Base-by-base conservation (phyloP, 2,329 filamentous ascomycete genomes). In the Calonectria pteridis region DNA sequence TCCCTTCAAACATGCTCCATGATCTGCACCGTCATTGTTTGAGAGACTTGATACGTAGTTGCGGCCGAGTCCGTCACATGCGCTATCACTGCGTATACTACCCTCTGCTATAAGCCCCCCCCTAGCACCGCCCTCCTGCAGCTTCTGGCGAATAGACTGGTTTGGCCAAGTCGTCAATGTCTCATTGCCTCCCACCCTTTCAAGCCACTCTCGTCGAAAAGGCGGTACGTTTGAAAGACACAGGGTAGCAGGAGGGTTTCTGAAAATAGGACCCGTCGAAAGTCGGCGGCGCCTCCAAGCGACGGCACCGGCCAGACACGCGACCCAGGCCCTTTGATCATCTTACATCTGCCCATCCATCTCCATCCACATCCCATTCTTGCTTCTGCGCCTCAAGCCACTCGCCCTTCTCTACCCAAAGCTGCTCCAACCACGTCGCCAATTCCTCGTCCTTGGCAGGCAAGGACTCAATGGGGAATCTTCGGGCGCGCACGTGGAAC, bases 391-490 rank as follows among this genome's bases (percentile, higher is more conserved):
- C 79, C 71, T 90, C 88, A 33, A 91, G 80, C 84, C 86, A 89
- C 69, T 87, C 82, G 3, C 88, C 89, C 79, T 90, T 91, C 77
- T 88, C 87, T 31, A 90, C 77, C 88, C 88, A 90, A 46, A 86
- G 80, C 69, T 85, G 82, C 81, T 91, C 88, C 28, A 91, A 81
- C 89, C 89, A 91, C 73, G 84, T 85, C 14, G 86, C 87, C 69
- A 90, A 79, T 69, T 84, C 87, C 28, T 85, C 86, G 67, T 90
- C 88, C n/a, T 81, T 85, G 20, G 83, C 74, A 20, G 88, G 88
- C 55, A 90, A 81, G 43, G 87, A 84, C 64, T 86, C 85, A n/a
- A 90, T 82, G 2, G 84, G 83, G 74, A 88, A 90, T 50, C 87
- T 84, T 55, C 87, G 84, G 23, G 85, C 84, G 76, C 90, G 87